Evolutionary conservation across 805 yeast species (phyloP), one percentile per base, ranked within the genome.

Genomic region (Candida ficus): DNA sequence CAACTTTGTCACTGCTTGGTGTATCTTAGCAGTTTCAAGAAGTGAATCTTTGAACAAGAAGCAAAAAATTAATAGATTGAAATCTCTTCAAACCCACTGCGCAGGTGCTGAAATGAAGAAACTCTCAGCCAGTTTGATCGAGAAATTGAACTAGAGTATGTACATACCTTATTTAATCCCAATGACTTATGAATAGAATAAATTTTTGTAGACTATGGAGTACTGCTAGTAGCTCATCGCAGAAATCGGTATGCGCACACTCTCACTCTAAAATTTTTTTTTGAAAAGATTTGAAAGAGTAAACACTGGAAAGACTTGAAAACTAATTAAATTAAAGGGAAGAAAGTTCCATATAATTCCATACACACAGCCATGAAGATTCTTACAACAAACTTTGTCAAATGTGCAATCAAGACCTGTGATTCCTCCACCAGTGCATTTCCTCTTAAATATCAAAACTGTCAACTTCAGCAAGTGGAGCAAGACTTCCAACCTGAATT

Each of bases 341-440:
- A n/a, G n/a, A n/a, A n/a, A n/a, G n/a, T n/a, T n/a, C n/a, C n/a
- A n/a, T n/a, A n/a, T 13, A 26, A 21, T 10, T 16, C 10, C 13
- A 33, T 6, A n/a, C 5, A 6, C 9, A 7, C 22, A 10, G 28
- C 14, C 28, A 91, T 91, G 99, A 91, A 93, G 66, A 79, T 91
- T 55, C 68, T 93, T 21, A 91, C 99, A n/a, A 86, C 97, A 11
- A 93, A 93, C 63, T 93, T 93, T 63, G 95, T 93, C 47, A 88
- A 83, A 60, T 93, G 99, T 64, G 89, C 98, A 0, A 84, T 88
- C 46, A 81, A 83, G 56, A 54, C 79, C 2, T 93, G 99, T 58
- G 88, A 82, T 33, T 66, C 78, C 12, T 74, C 91, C 6, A 74
- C 76, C 12, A 76, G 78, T 6, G 78, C 95, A 16, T 93, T 89